These are phyloP conservation scores for Primulina eburnea DNA, from an alignment of 257 asterid species.

Conservation along the genomic window DNA sequence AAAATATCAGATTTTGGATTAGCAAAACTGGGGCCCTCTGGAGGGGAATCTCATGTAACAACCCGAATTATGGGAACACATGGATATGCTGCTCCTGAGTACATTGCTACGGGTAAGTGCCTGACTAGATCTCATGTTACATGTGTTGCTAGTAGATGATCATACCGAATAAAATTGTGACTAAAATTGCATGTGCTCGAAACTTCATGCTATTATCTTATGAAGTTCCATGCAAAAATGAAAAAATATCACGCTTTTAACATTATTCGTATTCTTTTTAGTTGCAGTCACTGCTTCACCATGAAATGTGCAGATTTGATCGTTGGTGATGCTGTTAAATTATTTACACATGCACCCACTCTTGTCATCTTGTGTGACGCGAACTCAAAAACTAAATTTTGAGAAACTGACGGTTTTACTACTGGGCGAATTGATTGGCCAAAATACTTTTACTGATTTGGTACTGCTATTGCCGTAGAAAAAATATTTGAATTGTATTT, in stretches of 20 bases:
- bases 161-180: not conserved
- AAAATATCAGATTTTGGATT: conserved; percentile 59
- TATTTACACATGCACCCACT: not conserved
- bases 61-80: conserved; percentile 55
- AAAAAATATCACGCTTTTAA: not conserved
- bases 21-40: conserved; percentile 55
- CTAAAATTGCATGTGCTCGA: not conserved
- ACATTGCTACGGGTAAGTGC: conserved; percentile 46
- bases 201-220: not conserved
- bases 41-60: conserved; percentile 53
- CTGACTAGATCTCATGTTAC: not conserved
- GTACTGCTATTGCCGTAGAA: not conserved
- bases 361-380: not conserved
- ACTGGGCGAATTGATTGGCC: not conserved
- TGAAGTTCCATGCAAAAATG: not conserved
- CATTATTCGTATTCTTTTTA: not conserved
- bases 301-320: not conserved
- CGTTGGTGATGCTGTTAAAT: not conserved
- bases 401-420: not conserved
- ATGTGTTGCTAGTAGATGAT: not conserved
- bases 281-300: not conserved
- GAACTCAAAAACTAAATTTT: not conserved
- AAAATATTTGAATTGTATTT: not conserved
- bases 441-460: not conserved
- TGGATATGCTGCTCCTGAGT: conserved; percentile 67